Percentiles rank a stretch among this genome's conserved stretches.
Evolutionary conservation across 2,329 filamentous ascomycete genomes (phyloP).

Genomic region (Epichloe elymi): DNA sequence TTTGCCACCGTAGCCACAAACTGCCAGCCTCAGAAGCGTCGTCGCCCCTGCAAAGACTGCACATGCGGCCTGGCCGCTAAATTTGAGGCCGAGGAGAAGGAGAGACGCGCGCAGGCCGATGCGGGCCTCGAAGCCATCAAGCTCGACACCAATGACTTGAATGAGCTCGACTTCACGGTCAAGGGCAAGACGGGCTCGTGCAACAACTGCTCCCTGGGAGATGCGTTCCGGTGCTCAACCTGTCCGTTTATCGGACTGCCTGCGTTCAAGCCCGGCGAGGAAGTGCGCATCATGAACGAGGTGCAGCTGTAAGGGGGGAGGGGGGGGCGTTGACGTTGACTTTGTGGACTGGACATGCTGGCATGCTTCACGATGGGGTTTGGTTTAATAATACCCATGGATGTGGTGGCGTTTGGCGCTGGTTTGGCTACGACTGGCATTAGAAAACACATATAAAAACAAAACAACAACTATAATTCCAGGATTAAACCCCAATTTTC

Average conservation of each 20-base stretch:
- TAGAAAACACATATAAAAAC: too few species aligned
- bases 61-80: constrained; percentile 83
- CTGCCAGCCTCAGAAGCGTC: constrained; percentile 81
- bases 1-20: constrained; percentile 47
- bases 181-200: constrained; percentile 92
- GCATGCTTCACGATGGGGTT: neutral
- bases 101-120: constrained; percentile 52
- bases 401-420: constrained; percentile 5
- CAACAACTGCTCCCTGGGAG: constrained; percentile 84
- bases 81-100: constrained; percentile 71
- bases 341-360: neutral
- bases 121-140: constrained; percentile 56
- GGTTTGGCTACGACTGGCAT: neutral
- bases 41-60: constrained; percentile 95
- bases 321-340: neutral
- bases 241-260: constrained; percentile 82
- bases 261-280: constrained; percentile 93
- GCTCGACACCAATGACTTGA: constrained; percentile 62
- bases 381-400: neutral
- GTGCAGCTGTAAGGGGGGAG: constrained; percentile 54
- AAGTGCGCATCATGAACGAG: constrained; percentile 78
- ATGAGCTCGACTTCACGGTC: constrained; percentile 92
- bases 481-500: too few species aligned
- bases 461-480: neutral
- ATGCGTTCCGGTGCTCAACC: constrained; percentile 67